These are phyloP conservation scores for Crataegus laevigata DNA, from an alignment of 306 rosid species.

Conservation along the genomic window DNA sequence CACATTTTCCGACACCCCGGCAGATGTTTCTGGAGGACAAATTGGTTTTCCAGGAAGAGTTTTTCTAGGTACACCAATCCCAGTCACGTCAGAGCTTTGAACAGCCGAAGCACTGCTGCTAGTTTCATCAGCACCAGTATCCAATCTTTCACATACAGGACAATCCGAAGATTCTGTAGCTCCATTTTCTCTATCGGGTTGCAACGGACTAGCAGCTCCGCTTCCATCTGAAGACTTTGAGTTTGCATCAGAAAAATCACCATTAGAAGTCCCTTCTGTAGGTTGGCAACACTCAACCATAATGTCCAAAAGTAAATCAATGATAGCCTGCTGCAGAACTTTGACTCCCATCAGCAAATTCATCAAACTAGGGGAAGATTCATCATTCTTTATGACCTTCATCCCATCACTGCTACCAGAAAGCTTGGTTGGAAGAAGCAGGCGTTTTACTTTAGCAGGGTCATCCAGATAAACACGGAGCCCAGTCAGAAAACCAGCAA, in stretches of 20 bases:
- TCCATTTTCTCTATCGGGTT: conserved; percentile 61
- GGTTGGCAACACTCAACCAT: conserved; percentile 99
- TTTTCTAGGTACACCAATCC: conserved; percentile 39
- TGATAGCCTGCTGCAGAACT: conserved; percentile 93
- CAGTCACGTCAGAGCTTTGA: conserved; percentile 74
- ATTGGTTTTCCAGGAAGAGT: conserved; percentile 58
- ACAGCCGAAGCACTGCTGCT: conserved; percentile 64
- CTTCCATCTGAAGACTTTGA: conserved; percentile 50
- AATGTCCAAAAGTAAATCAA: conserved; percentile 94
- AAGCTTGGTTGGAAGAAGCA: conserved; percentile 94
- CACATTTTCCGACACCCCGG: conserved; percentile 54
- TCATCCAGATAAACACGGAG: conserved; percentile 99
- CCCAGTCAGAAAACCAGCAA: conserved; percentile 96
- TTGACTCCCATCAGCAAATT: conserved; percentile 97
- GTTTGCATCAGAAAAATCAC: conserved; percentile 53
- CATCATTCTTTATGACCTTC: conserved; percentile 62
- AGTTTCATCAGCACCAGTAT: conserved; percentile 53
- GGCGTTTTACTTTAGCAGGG: conserved; percentile 95
- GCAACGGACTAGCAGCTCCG: conserved; percentile 48
- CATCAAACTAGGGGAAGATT: conserved; percentile 96
- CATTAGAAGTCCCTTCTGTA: conserved; percentile 59
- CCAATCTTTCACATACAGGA: conserved; percentile 65
- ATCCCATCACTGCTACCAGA: conserved; percentile 76
- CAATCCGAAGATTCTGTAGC: conserved; percentile 46
- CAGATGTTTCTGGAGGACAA: conserved; percentile 84